Conservation (phyloP, 441 rosid genomes). For the Erysimum cheiri region DNA sequence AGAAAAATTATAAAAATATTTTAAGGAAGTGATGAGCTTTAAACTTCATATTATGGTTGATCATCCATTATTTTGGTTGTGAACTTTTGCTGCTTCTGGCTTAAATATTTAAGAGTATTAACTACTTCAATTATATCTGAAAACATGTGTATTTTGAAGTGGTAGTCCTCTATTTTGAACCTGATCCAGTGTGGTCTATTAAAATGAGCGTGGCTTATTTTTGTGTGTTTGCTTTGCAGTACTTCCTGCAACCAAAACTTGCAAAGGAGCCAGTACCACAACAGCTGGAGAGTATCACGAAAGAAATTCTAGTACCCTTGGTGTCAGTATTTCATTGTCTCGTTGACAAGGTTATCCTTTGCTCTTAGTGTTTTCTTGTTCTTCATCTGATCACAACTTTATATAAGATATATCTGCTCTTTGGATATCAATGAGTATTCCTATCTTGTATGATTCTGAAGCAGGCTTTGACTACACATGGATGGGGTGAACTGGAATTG, state of each 20-base stretch:
- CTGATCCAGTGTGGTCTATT: slow-evolving; percentile 19
- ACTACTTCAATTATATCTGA: slow-evolving; percentile 1
- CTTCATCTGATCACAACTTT: slow-evolving; percentile 25
- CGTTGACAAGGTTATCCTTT: slow-evolving; percentile 62
- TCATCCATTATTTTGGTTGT: slow-evolving; percentile 9
- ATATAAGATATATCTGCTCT: slow-evolving; percentile 16
- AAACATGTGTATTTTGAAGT: slow-evolving; percentile 5
- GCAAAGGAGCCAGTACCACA: slow-evolving; percentile 82
- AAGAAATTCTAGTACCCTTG: slow-evolving; percentile 73
- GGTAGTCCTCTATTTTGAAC: slow-evolving; percentile 16
- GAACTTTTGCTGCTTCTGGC: slow-evolving; percentile 21
- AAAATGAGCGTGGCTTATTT: slow-evolving; percentile 15
- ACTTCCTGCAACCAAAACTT: slow-evolving; percentile 83
- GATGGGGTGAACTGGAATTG: slow-evolving; percentile 49
- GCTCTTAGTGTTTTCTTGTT: slow-evolving; percentile 23
- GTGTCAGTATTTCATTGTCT: slow-evolving; percentile 60
- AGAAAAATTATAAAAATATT: neutral
- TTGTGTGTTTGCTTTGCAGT: slow-evolving; percentile 51
- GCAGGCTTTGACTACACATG: slow-evolving; percentile 58
- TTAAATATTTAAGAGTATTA: slow-evolving; percentile 14
- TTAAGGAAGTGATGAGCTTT: slow-evolving; percentile 10
- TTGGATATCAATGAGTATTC: slow-evolving; percentile 35
- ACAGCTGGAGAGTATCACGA: slow-evolving; percentile 70
- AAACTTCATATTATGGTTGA: slow-evolving; percentile 7
- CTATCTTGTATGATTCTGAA: slow-evolving; percentile 42